A percentile compares a stretch with the other conserved stretches of the same genome.
Conservation (phyloP, 2,329 filamentous ascomycete genomes). For the Ophioceras dolichostomum region DNA sequence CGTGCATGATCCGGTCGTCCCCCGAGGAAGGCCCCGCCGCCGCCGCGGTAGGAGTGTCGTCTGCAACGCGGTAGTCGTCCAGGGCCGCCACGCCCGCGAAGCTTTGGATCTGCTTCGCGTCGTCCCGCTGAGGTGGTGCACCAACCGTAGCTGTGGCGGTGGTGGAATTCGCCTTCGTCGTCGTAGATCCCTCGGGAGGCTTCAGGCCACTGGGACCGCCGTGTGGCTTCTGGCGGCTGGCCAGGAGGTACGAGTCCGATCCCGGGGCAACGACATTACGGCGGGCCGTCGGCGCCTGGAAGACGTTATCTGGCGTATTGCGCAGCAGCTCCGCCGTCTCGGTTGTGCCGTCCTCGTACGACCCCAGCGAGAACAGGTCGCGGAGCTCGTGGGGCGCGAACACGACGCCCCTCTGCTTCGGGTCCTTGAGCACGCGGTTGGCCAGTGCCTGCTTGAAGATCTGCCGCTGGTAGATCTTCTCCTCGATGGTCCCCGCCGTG, state of each 20-base stretch:
- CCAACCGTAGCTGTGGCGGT: too few relatives aligned
- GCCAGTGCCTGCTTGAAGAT: slow-evolving; percentile 98
- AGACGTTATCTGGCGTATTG: slow-evolving; percentile 62
- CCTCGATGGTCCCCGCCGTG: slow-evolving; percentile 94
- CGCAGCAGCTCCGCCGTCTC: slow-evolving; percentile 82
- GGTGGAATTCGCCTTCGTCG: too few relatives aligned
- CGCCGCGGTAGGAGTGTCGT: slow-evolving; percentile 27
- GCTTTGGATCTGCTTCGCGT: slow-evolving; percentile 16
- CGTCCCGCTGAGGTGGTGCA: too few relatives aligned
- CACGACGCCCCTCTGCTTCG: slow-evolving; percentile 55
- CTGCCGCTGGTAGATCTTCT: slow-evolving; percentile 98
- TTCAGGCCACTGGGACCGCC: slow-evolving; percentile 38
- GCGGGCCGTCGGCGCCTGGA: not conserved
- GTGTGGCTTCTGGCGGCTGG: too few relatives aligned
- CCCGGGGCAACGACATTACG: slow-evolving; percentile 1
- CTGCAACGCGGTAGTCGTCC: slow-evolving; percentile 53
- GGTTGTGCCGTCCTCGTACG: slow-evolving; percentile 54
- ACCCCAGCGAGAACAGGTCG: slow-evolving; percentile 75
- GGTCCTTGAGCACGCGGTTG: slow-evolving; percentile 90
- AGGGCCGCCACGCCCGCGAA: slow-evolving; percentile 47
- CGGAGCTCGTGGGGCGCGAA: slow-evolving; percentile 80
- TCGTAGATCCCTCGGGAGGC: too few relatives aligned
- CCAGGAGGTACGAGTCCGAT: slow-evolving; percentile 1
- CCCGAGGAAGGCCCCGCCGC: slow-evolving; percentile 32
- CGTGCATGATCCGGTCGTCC: slow-evolving; percentile 73